Evolutionary conservation across 345 rosid genomes (phyloP).

Genomic region (Eucalyptus polybractea): DNA sequence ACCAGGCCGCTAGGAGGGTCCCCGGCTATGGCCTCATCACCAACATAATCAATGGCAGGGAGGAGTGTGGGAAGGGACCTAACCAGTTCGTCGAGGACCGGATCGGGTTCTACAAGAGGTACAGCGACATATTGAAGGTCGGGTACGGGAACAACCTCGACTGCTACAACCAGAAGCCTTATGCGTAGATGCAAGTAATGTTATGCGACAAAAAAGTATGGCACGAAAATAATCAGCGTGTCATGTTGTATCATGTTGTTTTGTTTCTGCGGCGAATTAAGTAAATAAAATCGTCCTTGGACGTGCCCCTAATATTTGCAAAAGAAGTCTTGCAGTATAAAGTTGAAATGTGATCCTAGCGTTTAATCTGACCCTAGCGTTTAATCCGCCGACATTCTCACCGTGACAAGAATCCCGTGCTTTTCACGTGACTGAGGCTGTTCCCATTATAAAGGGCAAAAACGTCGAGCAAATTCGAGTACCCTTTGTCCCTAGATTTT

Average conservation of each 20-base stretch:
- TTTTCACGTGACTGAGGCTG: background rate
- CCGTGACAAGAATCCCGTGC: background rate
- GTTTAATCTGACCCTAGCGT: background rate
- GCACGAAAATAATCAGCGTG: background rate
- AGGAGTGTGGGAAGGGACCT: conserved; percentile 3
- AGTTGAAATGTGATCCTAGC: background rate
- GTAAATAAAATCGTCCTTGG: background rate
- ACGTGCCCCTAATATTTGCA: no score
- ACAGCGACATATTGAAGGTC: background rate
- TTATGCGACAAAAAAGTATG: background rate
- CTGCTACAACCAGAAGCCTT: background rate
- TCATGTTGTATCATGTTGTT: background rate
- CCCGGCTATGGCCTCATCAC: conserved; percentile 17
- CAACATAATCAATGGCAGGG: conserved; percentile 11
- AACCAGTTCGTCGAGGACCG: background rate
- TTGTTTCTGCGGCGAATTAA: background rate
- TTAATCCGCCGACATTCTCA: background rate
- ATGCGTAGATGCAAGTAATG: background rate
- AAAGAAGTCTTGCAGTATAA: background rate
- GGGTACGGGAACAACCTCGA: background rate
- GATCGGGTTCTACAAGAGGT: conserved; percentile 13
- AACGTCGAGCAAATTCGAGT: background rate
- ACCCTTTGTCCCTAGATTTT: background rate
- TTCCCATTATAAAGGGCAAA: background rate
- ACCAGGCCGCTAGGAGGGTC: background rate